Base-by-base conservation (phyloP, 2,329 filamentous ascomycete genomes). In the Phialophora expanda region DNA sequence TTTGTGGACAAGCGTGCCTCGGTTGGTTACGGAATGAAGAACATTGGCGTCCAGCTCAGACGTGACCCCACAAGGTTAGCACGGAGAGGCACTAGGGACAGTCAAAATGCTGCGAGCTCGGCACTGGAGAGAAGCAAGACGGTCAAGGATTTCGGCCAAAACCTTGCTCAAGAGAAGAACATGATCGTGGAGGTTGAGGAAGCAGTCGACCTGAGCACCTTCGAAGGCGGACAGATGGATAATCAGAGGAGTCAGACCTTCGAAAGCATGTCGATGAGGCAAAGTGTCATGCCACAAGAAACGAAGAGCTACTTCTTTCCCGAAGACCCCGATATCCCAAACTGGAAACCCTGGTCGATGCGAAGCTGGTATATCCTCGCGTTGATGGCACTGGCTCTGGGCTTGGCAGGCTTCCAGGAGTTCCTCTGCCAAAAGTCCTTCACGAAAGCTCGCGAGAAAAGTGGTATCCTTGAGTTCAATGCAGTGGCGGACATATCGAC, bases 171-270 rank as follows among this genome's bases (percentile, higher is more conserved):
- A 38, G 77, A 80, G 68, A 78, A 75, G 4, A 79, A 79, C 4
- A 76, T 74, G 41, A 81, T 83, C 24, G 75, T 82, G 17, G 79
- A 79, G 38, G 74, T 82, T 12, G 71, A 77, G 62, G 78, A 80
- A 44, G 73, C 75, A 5, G 74, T 82, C 3, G 81, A 83, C 59
- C 76, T 82, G 64, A 82, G 79, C 63, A 77, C 76, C 38, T 72
- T 78, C 26, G 78, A 76, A 14, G 77, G 75, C 6, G 56, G 67
- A 22, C 61, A 67, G n/a, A 34, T 50, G 14, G 62, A 67, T 51
- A 60, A 61, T 61, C 62, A 60, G 44, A 51, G 44, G 8, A 66
- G 66, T 50, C 57, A 48, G 56, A 56, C 32, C 9, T 69, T 67
- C 30, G 62, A 65, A 24, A 44, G 38, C 41, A 66, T 51, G 64